These are phyloP conservation scores for Saccharomyces hybrid DNA, from an alignment of 1,139 yeast genomes.

Conservation along the genomic window DNA sequence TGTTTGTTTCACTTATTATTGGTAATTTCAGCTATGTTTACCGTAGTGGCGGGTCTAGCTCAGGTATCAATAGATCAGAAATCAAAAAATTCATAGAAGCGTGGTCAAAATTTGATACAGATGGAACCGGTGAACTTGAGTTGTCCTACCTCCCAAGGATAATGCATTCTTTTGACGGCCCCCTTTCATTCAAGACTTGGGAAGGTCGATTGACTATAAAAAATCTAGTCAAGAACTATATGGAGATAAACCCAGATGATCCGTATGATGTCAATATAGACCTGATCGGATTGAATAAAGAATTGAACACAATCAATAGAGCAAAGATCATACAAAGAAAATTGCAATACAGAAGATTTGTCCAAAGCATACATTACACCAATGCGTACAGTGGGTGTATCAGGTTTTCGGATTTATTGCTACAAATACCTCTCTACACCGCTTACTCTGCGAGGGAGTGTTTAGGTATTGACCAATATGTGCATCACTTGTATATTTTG, in stretches of 20 bases:
- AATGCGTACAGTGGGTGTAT: constrained; percentile 53
- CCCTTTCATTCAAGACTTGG: constrained; percentile 62
- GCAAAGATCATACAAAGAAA: constrained; percentile 47
- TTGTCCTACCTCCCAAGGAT: constrained; percentile 50
- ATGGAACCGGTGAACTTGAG: constrained; percentile 67
- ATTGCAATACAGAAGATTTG: constrained; percentile 46
- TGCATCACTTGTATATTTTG: constrained; percentile 55
- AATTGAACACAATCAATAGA: constrained; percentile 44
- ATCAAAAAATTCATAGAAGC: constrained; percentile 61
- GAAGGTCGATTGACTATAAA: constrained; percentile 49
- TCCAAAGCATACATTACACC: constrained; percentile 51
- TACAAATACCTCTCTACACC: constrained; percentile 69
- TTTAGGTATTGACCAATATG: constrained; percentile 63
- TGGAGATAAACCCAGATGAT: constrained; percentile 40
- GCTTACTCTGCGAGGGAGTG: constrained; percentile 65
- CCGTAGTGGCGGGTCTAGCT: constrained; percentile 44
- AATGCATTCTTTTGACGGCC: constrained; percentile 60
- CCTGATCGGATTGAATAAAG: constrained; percentile 38
- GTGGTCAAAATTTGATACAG: constrained; percentile 76
- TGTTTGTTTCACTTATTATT: constrained; percentile 85
- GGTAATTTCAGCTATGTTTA: constrained; percentile 87
- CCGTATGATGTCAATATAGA: constrained; percentile 57
- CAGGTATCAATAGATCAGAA: constrained; percentile 62
- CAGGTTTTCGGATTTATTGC: constrained; percentile 56
- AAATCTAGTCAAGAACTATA: constrained; percentile 44